Base-by-base conservation (phyloP, 768 basidiomycete genomes). In the Tylopilus subfusipes region DNA sequence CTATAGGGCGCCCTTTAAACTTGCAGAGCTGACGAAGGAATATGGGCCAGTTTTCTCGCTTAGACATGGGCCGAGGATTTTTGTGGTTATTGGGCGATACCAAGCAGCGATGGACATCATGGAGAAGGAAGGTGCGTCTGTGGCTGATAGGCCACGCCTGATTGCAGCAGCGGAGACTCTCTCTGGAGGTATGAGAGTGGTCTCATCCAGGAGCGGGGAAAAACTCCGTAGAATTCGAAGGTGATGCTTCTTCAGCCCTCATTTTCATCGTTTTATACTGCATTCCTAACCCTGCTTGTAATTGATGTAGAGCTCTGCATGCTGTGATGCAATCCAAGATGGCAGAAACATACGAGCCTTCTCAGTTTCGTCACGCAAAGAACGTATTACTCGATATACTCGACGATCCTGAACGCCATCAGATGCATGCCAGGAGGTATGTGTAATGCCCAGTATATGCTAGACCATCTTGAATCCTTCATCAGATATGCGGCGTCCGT, bases 51-150 rank as follows among this genome's bases (percentile, higher is more conserved):
- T 56, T 5, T 44, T 55, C 5, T 55, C 55, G 14, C 12, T 56
- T 0, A 55, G 24, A 18, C 42, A 55, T 8, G 55, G 55, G 4
- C 24, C 53, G 14, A 48, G 47, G 19, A 13, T 44, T 11, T 56
- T 38, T 24, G 53, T 56, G 22, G 12, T 56, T 14, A 55, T 56
- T 2, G 55, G 55, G 9, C 42, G 55, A 21, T 48, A 56, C 8
- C 42, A 55, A 27, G 53, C 46, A 12, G 55, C 53, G 33, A 56
- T 56, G 53, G 55, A 56, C 22, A 48, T 56, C 29, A 55, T 56
- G 55, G 53, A 56, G 30, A 56, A 56, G 42, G 46, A 56, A 22
- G 55, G 53, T 19, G 53, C 36, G 2, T 56, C 53, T 5, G 3
- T 55, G 13, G 53, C 53, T 8, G 55, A 56, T 9, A 36, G 53